These are phyloP conservation scores for Asterophora lycoperdoides DNA, from an alignment of 768 basidiomycete genomes.

Conservation along the genomic window DNA sequence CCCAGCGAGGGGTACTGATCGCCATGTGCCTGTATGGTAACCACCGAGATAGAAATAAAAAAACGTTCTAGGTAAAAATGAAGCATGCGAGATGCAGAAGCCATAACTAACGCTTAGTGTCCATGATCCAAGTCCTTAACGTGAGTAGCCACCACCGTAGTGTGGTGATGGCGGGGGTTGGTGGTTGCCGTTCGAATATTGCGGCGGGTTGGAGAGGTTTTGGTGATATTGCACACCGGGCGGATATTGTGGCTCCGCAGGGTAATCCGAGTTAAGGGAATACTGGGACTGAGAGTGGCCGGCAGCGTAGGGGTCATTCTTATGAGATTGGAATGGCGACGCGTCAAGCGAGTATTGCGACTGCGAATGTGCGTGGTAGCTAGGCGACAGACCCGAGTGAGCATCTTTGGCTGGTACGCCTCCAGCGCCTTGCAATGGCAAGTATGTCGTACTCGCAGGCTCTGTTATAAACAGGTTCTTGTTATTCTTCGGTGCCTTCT, in stretches of 20 bases:
- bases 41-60: not conserved
- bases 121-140: not conserved
- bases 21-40: conserved; percentile 6
- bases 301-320: not conserved
- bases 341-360: conserved; percentile 13
- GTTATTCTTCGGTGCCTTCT: conserved; percentile 14
- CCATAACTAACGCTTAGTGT: too few species aligned
- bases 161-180: not conserved
- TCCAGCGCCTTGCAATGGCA: conserved; percentile 26
- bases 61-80: not conserved
- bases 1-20: conserved; percentile 12
- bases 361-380: conserved; percentile 7
- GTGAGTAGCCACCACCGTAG: not conserved
- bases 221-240: conserved; percentile 5
- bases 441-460: conserved; percentile 26
- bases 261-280: not conserved
- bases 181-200: not conserved
- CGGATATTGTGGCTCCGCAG: not conserved
- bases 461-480: conserved; percentile 22
- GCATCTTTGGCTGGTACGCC: conserved; percentile 7
- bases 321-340: not conserved
- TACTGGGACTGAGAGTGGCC: not conserved
- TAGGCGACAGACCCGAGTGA: conserved; percentile 5
- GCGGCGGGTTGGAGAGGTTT: not conserved
- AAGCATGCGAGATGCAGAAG: not conserved